A percentile compares a stretch with the other conserved stretches of the same genome.
Evolutionary conservation across 345 rosid genomes (phyloP).

Genomic region (Melaleuca quinquenervia): DNA sequence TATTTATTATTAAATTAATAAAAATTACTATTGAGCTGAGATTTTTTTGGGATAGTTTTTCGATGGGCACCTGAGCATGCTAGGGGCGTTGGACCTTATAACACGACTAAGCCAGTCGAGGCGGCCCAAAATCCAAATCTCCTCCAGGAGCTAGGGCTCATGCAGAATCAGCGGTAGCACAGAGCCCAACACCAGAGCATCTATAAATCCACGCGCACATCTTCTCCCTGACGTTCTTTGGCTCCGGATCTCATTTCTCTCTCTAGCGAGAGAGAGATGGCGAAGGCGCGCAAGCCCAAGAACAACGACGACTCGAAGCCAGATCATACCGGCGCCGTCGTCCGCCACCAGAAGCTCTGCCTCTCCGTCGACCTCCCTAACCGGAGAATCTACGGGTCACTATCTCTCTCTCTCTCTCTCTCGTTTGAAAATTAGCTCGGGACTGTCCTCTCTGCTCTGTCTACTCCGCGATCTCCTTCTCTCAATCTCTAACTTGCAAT

Average conservation of each 20-base stretch:
- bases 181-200: not conserved
- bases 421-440: not conserved
- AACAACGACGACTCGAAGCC: slow-evolving; percentile 60
- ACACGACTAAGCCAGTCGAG: not conserved
- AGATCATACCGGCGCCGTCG: slow-evolving; percentile 63
- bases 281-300: slow-evolving; percentile 82
- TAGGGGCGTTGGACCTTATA: not conserved
- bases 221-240: accelerated
- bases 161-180: not conserved
- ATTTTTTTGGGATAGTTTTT: not conserved
- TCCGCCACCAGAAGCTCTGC: slow-evolving; percentile 92
- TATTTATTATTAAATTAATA: no score
- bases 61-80: not conserved
- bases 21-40: no score
- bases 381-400: slow-evolving; percentile 76
- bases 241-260: not conserved
- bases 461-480: not conserved
- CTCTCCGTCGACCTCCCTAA: slow-evolving; percentile 64
- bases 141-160: no score
- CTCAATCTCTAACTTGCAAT: not conserved
- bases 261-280: slow-evolving; percentile 29
- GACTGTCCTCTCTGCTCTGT: not conserved
- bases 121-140: not conserved
- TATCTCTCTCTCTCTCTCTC: not conserved
- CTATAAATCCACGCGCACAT: not conserved